Base-by-base conservation (phyloP, 1,139 yeast species). In the Suzukiozyma palmioleophila region DNA sequence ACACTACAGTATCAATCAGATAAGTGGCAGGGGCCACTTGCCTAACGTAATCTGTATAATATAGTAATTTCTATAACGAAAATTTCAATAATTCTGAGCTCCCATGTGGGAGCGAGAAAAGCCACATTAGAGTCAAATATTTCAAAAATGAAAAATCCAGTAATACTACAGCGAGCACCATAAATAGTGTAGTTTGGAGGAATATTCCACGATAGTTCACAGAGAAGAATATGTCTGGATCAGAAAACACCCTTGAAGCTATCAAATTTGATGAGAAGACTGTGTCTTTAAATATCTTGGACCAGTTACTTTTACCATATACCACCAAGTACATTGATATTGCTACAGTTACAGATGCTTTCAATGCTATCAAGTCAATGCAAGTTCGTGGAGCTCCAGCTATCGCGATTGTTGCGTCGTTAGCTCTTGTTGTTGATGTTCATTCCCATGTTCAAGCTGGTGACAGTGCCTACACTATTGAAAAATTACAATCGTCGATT, bases 361-460 rank as follows among this genome's bases (percentile, higher is more conserved):
- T 66, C 59, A 70, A 73, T 21, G 95, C 89, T 14, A 92, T 92
- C 58, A 83, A 81, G 57, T 72, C 73, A 44, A 92, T 92, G 98
- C 89, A 86, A 54, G 97, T 94, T 4, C 76, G 98, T 57, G 98
- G 98, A 16, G 98, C 98, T 0, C 98, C 98, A 0, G 97, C 97
- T 2, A 92, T 92, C 55, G 97, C 97, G 43, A 86, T 92, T 42
- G 97, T 92, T 3, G 97, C 96, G 9, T 81, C 90, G 1, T 73
- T 89, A 44, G 77, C 96, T 1, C 75, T 90, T n/a, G 82, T 87
- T 1, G 81, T 85, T 12, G 96, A 90, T 47, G 62, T 81, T 8
- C 46, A 61, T 30, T 54, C 56, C 29, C 41, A 50, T 30, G 41
- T 64, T 24, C 29, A 52, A 13, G 26, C 41, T 1, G 36, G 34